Percentiles rank a stretch among this genome's conserved stretches.
phyloP scores from a whole-genome alignment of 2,329 filamentous ascomycete genomes.

The Cladophialophora psammophila region DNA sequence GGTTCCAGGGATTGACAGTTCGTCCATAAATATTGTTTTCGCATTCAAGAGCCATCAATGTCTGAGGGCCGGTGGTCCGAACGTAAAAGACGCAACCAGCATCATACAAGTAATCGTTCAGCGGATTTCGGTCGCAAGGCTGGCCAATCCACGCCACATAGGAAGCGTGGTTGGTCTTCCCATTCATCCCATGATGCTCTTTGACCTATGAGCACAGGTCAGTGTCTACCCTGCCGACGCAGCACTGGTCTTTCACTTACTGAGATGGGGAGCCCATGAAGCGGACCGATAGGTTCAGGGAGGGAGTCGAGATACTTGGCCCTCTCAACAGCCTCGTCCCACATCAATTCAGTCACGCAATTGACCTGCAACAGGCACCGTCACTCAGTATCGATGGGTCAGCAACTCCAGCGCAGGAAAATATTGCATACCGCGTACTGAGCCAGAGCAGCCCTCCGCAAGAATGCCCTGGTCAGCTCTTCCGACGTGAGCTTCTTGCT shows the following conservation, averaged over 20 bases:
- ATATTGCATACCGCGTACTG: conserved; percentile 30
- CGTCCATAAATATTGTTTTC: conserved; percentile 44
- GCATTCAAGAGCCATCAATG: conserved; percentile 45
- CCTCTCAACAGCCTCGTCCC: conserved; percentile 56
- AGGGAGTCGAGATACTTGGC: conserved; percentile 57
- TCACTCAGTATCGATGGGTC: background rate
- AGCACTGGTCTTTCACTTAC: conserved; percentile 9
- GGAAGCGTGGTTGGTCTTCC: conserved; percentile 40
- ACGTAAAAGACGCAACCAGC: conserved; percentile 46
- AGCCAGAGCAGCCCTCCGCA: conserved; percentile 62
- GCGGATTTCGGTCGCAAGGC: conserved; percentile 34
- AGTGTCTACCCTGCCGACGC: background rate
- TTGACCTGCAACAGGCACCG: conserved; percentile 29
- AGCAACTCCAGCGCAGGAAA: background rate
- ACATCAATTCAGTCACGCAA: conserved; percentile 62
- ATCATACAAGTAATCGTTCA: conserved; percentile 42
- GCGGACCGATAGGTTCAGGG: conserved; percentile 61
- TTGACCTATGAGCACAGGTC: conserved; percentile 46
- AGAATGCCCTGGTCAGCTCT: conserved; percentile 61
- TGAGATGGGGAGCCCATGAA: conserved; percentile 68
- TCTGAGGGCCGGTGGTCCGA: conserved; percentile 45
- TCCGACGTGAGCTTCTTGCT: conserved; percentile 53
- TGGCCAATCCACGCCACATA: conserved; percentile 44
- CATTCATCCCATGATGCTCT: conserved; percentile 46
- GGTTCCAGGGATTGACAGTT: conserved; percentile 64